These are phyloP conservation scores for Truncatella angustata DNA, from an alignment of 2,329 filamentous ascomycete species.

Conservation along the genomic window DNA sequence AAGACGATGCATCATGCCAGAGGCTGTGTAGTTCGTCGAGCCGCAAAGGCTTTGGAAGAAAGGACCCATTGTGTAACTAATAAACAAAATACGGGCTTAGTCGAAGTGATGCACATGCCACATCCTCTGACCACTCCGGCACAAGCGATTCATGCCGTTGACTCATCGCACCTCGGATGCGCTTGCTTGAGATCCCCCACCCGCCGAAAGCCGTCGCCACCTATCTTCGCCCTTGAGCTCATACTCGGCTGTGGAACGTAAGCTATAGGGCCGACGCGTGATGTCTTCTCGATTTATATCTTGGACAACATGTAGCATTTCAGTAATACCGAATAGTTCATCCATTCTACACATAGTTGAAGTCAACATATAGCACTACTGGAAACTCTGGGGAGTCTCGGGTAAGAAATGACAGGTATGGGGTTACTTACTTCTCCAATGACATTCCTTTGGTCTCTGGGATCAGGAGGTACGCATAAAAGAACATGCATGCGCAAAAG, in stretches of 20 bases:
- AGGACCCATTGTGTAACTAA: no score
- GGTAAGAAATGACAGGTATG: no score
- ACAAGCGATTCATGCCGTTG: not conserved
- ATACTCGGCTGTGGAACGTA: not conserved
- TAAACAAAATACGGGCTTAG: no score
- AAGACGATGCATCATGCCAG: no score
- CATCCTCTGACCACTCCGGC: no score
- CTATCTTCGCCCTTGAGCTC: not conserved
- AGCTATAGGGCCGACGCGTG: not conserved
- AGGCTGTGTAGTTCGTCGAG: no score
- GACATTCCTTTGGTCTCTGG: constrained; percentile 69
- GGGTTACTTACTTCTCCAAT: constrained; percentile 60
- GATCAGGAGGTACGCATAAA: constrained; percentile 66
- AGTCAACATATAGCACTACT: no score
- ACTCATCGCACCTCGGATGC: not conserved
- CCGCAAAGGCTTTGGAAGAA: no score
- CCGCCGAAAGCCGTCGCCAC: not conserved
- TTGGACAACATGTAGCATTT: constrained; percentile 26
- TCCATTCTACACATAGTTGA: no score
- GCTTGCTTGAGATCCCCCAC: not conserved
- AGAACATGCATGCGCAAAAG: constrained; percentile 64
- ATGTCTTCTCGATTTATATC: not conserved
- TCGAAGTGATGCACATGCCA: no score
- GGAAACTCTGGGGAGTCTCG: no score
- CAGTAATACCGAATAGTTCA: constrained; percentile 61